These are phyloP conservation scores for Ciborinia camelliae DNA, from an alignment of 2,329 filamentous ascomycete species.

Conservation along the genomic window DNA sequence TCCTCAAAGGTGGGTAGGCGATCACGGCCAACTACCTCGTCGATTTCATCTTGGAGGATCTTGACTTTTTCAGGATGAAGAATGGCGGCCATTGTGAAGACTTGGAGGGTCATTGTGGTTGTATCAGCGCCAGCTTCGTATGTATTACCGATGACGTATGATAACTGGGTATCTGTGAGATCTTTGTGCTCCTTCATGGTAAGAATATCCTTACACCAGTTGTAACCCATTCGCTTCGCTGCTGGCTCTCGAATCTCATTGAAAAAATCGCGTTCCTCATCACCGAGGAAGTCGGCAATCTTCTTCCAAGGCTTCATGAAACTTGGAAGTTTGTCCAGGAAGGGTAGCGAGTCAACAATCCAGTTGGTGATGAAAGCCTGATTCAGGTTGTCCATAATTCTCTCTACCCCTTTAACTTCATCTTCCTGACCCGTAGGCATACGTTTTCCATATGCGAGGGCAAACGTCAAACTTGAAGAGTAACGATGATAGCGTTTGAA, in stretches of 20 bases:
- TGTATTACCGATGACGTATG: constrained; percentile 40
- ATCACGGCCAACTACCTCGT: constrained; percentile 42
- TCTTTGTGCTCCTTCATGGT: background rate
- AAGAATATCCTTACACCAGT: constrained; percentile 5
- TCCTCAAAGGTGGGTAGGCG: constrained; percentile 36
- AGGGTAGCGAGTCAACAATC: constrained; percentile 48
- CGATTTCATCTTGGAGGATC: constrained; percentile 48
- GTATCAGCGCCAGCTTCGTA: constrained; percentile 44
- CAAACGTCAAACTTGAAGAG: constrained; percentile 27
- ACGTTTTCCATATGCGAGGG: constrained; percentile 43
- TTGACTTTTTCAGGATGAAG: constrained; percentile 42
- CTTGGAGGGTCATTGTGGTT: constrained; percentile 43
- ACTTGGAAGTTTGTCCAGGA: constrained; percentile 37
- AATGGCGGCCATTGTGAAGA: constrained; percentile 41
- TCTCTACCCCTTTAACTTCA: constrained; percentile 9
- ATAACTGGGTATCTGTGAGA: constrained; percentile 6
- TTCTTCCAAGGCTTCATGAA: constrained; percentile 34
- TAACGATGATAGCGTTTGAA: constrained; percentile 40
- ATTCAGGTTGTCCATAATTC: constrained; percentile 3
- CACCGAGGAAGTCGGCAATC: constrained; percentile 16
- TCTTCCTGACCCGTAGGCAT: constrained; percentile 32
- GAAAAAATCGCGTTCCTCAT: background rate
- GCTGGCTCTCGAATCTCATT: background rate
- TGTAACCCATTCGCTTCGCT: background rate
- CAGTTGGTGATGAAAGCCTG: constrained; percentile 26